Percentiles rank a stretch among this genome's conserved stretches.
These are phyloP conservation scores for Diaporthe velutina DNA, from an alignment of 2,329 filamentous ascomycete genomes.

Conservation along the genomic window DNA sequence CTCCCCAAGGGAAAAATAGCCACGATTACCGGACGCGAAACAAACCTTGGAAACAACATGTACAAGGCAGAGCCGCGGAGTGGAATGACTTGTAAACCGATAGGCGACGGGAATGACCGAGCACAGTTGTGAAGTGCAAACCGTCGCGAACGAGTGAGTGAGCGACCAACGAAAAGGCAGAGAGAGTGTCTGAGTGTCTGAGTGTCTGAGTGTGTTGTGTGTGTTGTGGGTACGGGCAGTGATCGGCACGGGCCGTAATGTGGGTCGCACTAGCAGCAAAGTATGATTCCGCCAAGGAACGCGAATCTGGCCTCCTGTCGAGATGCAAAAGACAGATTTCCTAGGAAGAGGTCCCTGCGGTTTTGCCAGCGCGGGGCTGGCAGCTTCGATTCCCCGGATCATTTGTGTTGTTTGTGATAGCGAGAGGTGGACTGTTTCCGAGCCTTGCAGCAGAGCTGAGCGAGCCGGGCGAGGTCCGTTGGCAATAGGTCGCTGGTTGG, in stretches of 20 bases:
- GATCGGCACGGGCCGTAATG: constrained; percentile 28
- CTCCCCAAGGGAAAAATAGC: background rate
- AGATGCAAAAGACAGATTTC: constrained; percentile 22
- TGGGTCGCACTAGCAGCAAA: constrained; percentile 13
- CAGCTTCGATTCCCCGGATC: background rate
- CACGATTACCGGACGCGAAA: background rate
- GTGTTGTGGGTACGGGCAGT: background rate
- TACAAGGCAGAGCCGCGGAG: background rate
- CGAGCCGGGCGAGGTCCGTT: background rate
- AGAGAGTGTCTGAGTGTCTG: background rate
- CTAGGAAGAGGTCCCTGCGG: background rate
- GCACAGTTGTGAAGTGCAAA: background rate
- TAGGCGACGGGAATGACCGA: background rate
- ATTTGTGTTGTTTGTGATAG: background rate
- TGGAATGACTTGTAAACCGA: background rate
- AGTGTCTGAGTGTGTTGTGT: background rate
- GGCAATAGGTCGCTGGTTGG: background rate
- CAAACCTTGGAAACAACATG: background rate
- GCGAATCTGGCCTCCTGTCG: constrained; percentile 19
- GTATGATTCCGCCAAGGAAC: constrained; percentile 21
- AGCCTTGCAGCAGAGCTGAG: background rate
- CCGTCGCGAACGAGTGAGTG: background rate
- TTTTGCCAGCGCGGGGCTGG: background rate
- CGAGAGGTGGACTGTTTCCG: background rate
- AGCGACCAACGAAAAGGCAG: background rate